Conservation (phyloP, 2,329 filamentous ascomycete species). For the Chrysoporthe deuterocubensis region DNA sequence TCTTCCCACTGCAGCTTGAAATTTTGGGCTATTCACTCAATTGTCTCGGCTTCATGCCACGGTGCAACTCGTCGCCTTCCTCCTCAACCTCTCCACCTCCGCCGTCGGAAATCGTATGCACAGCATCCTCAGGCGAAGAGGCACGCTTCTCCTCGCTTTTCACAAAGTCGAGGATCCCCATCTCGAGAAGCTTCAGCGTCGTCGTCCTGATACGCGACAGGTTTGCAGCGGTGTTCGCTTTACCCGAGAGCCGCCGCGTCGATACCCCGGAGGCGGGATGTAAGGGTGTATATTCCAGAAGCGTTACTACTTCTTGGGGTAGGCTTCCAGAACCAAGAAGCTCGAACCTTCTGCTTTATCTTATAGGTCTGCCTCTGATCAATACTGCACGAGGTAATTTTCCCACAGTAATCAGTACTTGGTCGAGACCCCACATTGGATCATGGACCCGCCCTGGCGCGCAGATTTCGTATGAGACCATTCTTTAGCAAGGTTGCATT, state of each 20-base stretch:
- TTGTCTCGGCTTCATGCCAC: conserved; percentile 27
- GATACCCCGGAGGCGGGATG: not conserved
- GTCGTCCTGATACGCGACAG: not conserved
- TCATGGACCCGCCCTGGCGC: not conserved
- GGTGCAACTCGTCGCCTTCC: conserved; percentile 22
- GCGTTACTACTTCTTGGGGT: not conserved
- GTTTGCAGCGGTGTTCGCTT: not conserved
- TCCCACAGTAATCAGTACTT: not conserved
- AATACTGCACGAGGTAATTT: not conserved
- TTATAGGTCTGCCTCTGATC: not conserved
- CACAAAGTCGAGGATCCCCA: conserved; percentile 23
- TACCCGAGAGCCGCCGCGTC: not conserved
- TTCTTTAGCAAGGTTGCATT: not conserved
- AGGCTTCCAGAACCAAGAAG: not conserved
- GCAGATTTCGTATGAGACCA: not conserved
- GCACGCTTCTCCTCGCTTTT: conserved; percentile 25
- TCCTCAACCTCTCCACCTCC: conserved; percentile 17
- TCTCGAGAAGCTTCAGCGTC: not conserved
- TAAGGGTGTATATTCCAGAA: not conserved
- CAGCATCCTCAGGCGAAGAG: conserved; percentile 17
- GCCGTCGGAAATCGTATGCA: conserved; percentile 4
- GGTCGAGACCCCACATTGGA: not conserved
- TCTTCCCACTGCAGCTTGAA: not conserved
- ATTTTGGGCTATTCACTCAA: conserved; percentile 11
- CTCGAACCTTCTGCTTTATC: not conserved